Evolutionary conservation across 1,284 basidiomycete genomes (phyloP).

Genomic region (Marasmius oreades): DNA sequence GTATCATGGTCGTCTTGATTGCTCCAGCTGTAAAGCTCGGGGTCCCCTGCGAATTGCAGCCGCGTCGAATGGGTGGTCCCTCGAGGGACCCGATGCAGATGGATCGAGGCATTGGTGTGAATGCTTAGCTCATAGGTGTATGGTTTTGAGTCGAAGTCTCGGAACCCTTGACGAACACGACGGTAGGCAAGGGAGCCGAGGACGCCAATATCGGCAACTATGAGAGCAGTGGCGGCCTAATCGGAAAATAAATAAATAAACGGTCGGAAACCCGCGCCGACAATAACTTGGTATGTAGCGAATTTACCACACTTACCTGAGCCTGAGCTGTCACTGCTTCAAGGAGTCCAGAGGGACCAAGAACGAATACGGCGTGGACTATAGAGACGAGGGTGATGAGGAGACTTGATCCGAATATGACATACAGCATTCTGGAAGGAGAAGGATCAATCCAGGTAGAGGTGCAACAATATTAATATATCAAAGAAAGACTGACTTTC

Average conservation of each 20-base stretch:
- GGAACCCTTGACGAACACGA: neutral
- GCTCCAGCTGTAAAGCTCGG: neutral
- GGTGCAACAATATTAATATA: neutral
- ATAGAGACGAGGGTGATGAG: slow-evolving; percentile 11
- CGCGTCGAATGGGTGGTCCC: neutral
- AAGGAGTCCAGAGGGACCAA: slow-evolving; percentile 12
- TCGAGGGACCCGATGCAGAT: neutral
- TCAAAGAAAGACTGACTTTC: slow-evolving; percentile 3
- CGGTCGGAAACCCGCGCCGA: too few species aligned
- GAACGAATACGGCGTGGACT: slow-evolving; percentile 12
- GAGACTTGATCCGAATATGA: slow-evolving; percentile 13
- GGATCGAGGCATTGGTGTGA: slow-evolving; percentile 1
- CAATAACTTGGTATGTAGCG: too few species aligned
- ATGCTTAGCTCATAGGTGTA: slow-evolving; percentile 3
- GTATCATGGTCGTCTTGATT: neutral
- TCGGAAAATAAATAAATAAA: neutral
- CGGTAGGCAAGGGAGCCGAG: slow-evolving; percentile 7
- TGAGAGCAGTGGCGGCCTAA: slow-evolving; percentile 12
- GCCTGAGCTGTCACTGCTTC: slow-evolving; percentile 14
- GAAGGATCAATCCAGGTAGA: neutral
- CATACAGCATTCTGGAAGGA: slow-evolving; percentile 9
- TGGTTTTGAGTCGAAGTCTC: slow-evolving; percentile 7
- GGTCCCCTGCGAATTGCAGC: neutral
- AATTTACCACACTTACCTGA: slow-evolving; percentile 4
- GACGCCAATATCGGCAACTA: slow-evolving; percentile 7